Evolutionary conservation across 2,329 filamentous ascomycete species (phyloP).

Genomic region (Pseudogymnoascus sp.): DNA sequence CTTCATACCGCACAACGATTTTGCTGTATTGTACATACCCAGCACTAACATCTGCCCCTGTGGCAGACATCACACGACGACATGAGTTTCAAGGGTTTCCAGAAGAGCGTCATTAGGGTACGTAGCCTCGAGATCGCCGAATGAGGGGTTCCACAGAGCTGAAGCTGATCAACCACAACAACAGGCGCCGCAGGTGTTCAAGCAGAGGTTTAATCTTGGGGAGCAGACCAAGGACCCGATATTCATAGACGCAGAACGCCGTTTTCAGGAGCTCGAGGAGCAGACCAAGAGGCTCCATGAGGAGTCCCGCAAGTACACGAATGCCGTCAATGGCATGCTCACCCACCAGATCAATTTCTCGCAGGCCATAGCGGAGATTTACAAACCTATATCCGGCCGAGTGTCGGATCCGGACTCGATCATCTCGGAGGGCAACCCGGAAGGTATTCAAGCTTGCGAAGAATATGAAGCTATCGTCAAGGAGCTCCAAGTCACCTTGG

Average conservation of each 20-base stretch:
- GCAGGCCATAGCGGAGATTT: constrained; percentile 89
- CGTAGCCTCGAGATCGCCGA: constrained; percentile 24
- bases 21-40: constrained; percentile 4
- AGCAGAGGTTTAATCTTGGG: constrained; percentile 87
- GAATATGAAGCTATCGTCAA: constrained; percentile 89
- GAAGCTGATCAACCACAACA: constrained; percentile 17
- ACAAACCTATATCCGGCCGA: constrained; percentile 94
- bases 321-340: constrained; percentile 97
- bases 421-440: constrained; percentile 74
- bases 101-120: constrained; percentile 82
- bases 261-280: constrained; percentile 86
- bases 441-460: constrained; percentile 90
- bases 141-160: constrained; percentile 9
- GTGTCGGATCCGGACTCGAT: constrained; percentile 85
- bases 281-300: constrained; percentile 97
- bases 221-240: constrained; percentile 92
- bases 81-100: constrained; percentile 97
- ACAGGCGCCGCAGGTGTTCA: constrained; percentile 83
- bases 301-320: constrained; percentile 94
- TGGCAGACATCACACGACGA: constrained; percentile 14
- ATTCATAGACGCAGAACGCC: constrained; percentile 87
- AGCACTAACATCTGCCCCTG: background rate
- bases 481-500: constrained; percentile 78
- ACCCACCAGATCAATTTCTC: constrained; percentile 97
- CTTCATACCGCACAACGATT: background rate